Evolutionary conservation across 177 flowering plant genomes (phyloP), one percentile per base, ranked within the genome.

Genomic region (Vitis hybrid): DNA sequence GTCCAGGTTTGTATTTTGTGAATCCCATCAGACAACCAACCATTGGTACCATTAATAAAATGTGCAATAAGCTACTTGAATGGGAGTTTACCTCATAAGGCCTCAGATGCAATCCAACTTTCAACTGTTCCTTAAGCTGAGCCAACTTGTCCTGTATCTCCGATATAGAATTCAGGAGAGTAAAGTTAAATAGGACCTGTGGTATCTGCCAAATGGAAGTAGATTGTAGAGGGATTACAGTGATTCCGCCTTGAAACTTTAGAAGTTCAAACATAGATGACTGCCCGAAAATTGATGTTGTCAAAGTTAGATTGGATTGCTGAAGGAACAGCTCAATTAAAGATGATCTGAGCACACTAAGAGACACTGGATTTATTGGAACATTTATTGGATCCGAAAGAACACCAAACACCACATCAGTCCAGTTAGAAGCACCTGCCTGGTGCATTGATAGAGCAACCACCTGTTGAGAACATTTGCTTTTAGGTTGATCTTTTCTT

Each of bases 211-310:
- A 81, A 62, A 82, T 69, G 51, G 84, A 74, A 74, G 72, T 72
- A 72, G 78, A 68, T 68, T 75, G 83, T 50, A 62, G 11, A 14
- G 86, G 92, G 15, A 83, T 74, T 64, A 92, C 82, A 61, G 90
- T 85, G 50, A 92, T 72, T n/a, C 92, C 95, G 56, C 87, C 95
- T 4, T 85, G 88, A 74, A 86, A 87, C 75, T 87, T 86, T 64
- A 89, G 80, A 70, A 90, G 81, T 81, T 88, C 85, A 80, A 92
- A 88, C 16, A 70, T 76, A 52, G 85, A 79, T 56, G 92, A 82
- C 73, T 82, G 74, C 81, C 94, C 94, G 74, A 89, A 88, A 58
- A 72, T 74, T 56, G 91, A 64, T 49, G 82, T 71, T 60, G 91
- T 84, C 80, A 90, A 61, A 21, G 91, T 83, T 71, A 92, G 80